Evolutionary conservation across 805 yeast genomes (phyloP).

Genomic region (Metschnikowia drakensbergensis): DNA sequence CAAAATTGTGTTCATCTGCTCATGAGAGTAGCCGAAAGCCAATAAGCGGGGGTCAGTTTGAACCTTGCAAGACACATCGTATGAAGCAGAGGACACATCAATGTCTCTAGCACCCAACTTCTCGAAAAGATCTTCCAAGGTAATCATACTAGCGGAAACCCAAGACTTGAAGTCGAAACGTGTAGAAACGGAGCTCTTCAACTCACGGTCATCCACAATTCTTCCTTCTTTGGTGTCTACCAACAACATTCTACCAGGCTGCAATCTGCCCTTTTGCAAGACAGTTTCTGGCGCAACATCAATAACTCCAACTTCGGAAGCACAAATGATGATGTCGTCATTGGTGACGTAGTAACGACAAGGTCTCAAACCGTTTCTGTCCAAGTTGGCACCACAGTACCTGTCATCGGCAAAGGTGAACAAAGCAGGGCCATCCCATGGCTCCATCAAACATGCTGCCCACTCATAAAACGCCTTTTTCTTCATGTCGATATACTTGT

Average conservation of each 20-base stretch:
- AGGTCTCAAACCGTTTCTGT: conserved; percentile 96
- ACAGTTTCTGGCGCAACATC: conserved; percentile 80
- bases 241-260: conserved; percentile 93
- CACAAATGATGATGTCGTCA: conserved; percentile 95
- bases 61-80: conserved; percentile 35
- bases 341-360: conserved; percentile 95
- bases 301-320: conserved; percentile 97
- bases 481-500: conserved; percentile 79
- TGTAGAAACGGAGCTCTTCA: conserved; percentile 73
- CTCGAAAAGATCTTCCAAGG: conserved; percentile 67
- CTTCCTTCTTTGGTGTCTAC: conserved; percentile 92
- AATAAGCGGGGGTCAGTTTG: conserved; percentile 79
- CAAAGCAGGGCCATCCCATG: conserved; percentile 99
- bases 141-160: conserved; percentile 82
- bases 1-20: conserved; percentile 76
- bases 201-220: conserved; percentile 88
- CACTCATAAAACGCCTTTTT: conserved; percentile 95
- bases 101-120: conserved; percentile 48
- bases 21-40: conserved; percentile 93
- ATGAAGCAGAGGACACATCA: conserved; percentile 18
- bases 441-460: conserved; percentile 99
- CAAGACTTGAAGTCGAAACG: conserved; percentile 91
- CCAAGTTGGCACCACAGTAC: conserved; percentile 97
- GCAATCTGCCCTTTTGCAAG: conserved; percentile 86
- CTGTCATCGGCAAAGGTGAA: conserved; percentile 96